A percentile compares a stretch with the other conserved stretches of the same genome.
Evolutionary conservation across 2,329 filamentous ascomycete genomes (phyloP).

Genomic region (Dothideomycetidae sp.): DNA sequence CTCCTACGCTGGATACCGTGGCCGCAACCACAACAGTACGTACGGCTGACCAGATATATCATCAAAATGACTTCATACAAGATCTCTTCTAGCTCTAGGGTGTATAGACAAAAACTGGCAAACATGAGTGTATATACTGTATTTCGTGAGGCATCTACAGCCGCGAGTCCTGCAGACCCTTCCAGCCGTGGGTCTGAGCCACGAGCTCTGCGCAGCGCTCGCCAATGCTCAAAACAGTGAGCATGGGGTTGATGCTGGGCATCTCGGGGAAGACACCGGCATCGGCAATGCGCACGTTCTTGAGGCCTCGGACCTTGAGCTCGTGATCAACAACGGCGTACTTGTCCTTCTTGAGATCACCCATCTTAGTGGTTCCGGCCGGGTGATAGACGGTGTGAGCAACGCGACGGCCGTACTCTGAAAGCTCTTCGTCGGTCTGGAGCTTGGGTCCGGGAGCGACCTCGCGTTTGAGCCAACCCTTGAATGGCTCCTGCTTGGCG

Average conservation of each 20-base stretch:
- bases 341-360: constrained; percentile 51
- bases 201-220: constrained; percentile 78
- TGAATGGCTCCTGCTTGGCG: constrained; percentile 62
- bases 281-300: constrained; percentile 65
- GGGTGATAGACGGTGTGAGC: constrained; percentile 88
- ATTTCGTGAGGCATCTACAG: constrained; percentile 36
- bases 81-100: too few species aligned
- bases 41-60: too few species aligned
- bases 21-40: too few species aligned
- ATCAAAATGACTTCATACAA: too few species aligned
- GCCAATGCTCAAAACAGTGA: constrained; percentile 71
- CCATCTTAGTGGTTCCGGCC: constrained; percentile 83
- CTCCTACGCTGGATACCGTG: too few species aligned
- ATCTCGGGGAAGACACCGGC: constrained; percentile 82
- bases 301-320: constrained; percentile 57
- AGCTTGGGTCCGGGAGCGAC: constrained; percentile 61
- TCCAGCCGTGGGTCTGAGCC: constrained; percentile 57
- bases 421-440: constrained; percentile 65
- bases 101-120: too few species aligned
- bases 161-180: constrained; percentile 38
- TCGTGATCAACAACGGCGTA: constrained; percentile 68
- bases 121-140: too few species aligned
- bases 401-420: constrained; percentile 64
- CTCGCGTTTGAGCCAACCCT: constrained; percentile 69
- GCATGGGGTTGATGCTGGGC: constrained; percentile 77